Base-by-base conservation (phyloP, 1,139 yeast genomes). In the Hemisphaericaspora subhashii region DNA sequence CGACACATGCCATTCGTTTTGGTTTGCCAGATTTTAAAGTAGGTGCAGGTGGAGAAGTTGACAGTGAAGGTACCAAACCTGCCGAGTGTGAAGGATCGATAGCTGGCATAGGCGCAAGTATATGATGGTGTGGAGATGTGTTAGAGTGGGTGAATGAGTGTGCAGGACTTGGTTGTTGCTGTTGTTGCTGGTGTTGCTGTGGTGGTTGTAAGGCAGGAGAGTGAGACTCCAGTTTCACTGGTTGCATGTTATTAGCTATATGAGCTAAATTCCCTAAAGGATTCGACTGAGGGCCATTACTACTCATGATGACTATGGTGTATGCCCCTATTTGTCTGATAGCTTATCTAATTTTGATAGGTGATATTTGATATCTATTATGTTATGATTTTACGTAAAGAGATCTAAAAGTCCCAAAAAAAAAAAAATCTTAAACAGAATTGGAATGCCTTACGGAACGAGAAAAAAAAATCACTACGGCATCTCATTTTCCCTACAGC, bases 1-100 rank as follows among this genome's bases (percentile, higher is more conserved):
- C 96, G 2, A 87, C 89, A 66, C 98, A 92, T 0, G 98, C 98
- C 59, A 89, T 81, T 45, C 83, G 74, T 55, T 82, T 83, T 12
- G 57, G 55, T 40, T 54, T 63, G 4, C 57, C 59, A 3, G 54
- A 31, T 42, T 59, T 59, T 23, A 47, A 43, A 8, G 37, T 37
- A 10, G 36, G 33, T 33, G 31, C 41, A 9, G 42, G 41, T 8
- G 47, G 32, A 13, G 38, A 35, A 18, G 31, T 27, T 21, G 35
- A 36, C 9, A 14, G 14, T 24, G 36, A 16, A 21, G 32, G 32
- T 17, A 18, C 20, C n/a, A 23, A 7, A 8, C 12, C 14, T 11
- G 18, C 13, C 20, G 23, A 24, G 27, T 25, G 31, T 16, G 16
- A 26, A 16, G 33, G 12, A 9, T 24, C 29, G 20, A 10, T 16